phyloP scores from a whole-genome alignment of 2,329 filamentous ascomycete species.

The Calonectria henricotiae region DNA sequence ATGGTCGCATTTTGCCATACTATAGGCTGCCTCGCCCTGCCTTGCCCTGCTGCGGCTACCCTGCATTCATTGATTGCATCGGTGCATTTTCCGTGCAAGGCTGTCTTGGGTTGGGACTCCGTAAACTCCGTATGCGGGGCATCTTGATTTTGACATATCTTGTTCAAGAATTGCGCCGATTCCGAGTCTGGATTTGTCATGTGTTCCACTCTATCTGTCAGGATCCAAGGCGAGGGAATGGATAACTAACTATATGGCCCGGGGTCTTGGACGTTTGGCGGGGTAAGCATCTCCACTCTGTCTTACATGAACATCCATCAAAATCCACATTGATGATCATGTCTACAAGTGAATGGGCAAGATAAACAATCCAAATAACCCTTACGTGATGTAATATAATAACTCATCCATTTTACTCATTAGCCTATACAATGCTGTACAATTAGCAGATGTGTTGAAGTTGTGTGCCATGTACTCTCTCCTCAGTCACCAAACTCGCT shows the following conservation, averaged over 20 bases:
- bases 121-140: constrained; percentile 33
- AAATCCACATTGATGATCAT: neutral
- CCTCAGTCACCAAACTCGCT: too few relatives aligned
- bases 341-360: neutral
- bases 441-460: too few relatives aligned
- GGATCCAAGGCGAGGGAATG: neutral
- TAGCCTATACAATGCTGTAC: too few relatives aligned
- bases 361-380: too few relatives aligned
- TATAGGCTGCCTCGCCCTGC: neutral
- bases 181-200: constrained; percentile 31
- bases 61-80: neutral
- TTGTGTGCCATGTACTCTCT: too few relatives aligned
- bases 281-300: constrained; percentile 1
- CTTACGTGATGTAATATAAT: too few relatives aligned
- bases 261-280: neutral
- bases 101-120: neutral
- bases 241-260: neutral
- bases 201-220: neutral
- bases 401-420: too few relatives aligned
- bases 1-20: constrained; percentile 26
- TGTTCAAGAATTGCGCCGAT: neutral
- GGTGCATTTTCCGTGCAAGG: neutral
- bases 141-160: constrained; percentile 1
- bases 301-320: neutral
- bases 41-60: constrained; percentile 14